Evolutionary conservation across 176 grass and related monocot species (phyloP).

Genomic region (Eragrostis nindensis): DNA sequence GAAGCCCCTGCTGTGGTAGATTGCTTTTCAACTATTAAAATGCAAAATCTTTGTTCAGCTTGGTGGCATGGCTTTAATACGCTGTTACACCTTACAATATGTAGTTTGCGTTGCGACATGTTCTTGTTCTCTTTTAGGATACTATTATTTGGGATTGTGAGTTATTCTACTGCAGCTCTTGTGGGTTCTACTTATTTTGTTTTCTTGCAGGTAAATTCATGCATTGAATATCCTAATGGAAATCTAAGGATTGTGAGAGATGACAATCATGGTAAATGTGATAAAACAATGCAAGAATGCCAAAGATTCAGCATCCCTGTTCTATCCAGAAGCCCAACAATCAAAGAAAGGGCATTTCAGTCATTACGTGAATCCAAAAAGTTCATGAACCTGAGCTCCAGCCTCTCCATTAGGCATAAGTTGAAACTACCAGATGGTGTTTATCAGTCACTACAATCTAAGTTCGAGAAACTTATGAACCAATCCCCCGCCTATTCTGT

Average conservation of each 20-base stretch:
- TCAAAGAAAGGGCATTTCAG: conserved; percentile 24
- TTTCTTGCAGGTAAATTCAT: conserved; percentile 34
- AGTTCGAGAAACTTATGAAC: conserved; percentile 52
- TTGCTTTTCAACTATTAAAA: no score
- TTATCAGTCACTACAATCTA: conserved; percentile 49
- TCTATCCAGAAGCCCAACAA: conserved; percentile 39
- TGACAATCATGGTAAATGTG: not conserved
- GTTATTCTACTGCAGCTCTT: conserved; percentile 7
- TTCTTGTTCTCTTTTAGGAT: not conserved
- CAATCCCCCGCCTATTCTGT: conserved; percentile 33
- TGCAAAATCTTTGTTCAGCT: no score
- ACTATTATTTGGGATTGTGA: not conserved
- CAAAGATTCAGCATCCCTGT: conserved; percentile 23
- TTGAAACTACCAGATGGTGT: conserved; percentile 37
- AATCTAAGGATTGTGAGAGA: not conserved
- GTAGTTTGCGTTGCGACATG: not conserved
- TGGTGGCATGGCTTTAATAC: conserved; percentile 10
- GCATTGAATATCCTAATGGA: not conserved
- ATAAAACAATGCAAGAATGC: conserved; percentile 20
- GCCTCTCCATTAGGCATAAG: conserved; percentile 45
- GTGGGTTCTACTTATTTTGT: not conserved
- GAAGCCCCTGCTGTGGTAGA: no score
- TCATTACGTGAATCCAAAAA: conserved; percentile 25
- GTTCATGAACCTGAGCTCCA: conserved; percentile 29
- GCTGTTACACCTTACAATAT: not conserved